These are phyloP conservation scores for Cutaneotrichosporon cutaneum DNA, from an alignment of 1,284 basidiomycete genomes.

Conservation along the genomic window DNA sequence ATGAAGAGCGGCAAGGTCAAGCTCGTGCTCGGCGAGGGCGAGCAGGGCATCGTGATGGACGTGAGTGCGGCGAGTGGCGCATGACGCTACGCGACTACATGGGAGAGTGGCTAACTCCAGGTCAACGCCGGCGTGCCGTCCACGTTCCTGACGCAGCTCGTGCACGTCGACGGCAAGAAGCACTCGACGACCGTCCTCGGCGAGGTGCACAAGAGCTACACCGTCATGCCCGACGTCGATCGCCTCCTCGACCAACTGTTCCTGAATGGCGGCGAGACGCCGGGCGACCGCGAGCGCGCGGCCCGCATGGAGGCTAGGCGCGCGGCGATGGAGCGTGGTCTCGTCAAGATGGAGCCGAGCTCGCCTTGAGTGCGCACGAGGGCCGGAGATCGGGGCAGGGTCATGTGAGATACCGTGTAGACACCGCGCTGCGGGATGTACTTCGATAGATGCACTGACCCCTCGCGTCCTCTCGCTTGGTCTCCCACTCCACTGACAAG, in stretches of 20 bases:
- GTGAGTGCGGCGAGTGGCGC: no score
- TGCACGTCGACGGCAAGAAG: constrained; percentile 68
- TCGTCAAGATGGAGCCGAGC: constrained; percentile 58
- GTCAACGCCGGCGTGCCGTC: constrained; percentile 79
- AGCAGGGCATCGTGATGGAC: constrained; percentile 77
- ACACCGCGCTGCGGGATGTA: not conserved
- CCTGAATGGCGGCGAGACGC: constrained; percentile 47
- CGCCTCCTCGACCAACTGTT: constrained; percentile 70
- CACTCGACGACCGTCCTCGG: constrained; percentile 67
- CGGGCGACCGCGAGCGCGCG: constrained; percentile 43
- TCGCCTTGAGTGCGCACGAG: constrained; percentile 1
- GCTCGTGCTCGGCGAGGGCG: constrained; percentile 75
- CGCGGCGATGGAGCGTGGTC: constrained; percentile 21
- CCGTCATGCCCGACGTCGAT: constrained; percentile 82
- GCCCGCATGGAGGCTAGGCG: not conserved
- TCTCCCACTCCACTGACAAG: no score
- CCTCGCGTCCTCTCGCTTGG: no score
- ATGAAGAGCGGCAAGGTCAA: constrained; percentile 82
- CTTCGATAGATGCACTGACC: no score
- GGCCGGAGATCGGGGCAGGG: not conserved
- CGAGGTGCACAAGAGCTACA: constrained; percentile 79
- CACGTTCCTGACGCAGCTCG: constrained; percentile 85
- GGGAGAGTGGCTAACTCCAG: constrained; percentile 53
- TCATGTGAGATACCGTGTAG: not conserved
- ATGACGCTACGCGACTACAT: no score